Percentiles rank a stretch among this genome's conserved stretches.
Evolutionary conservation across 768 basidiomycete species (phyloP).

Genomic region (Naganishia onofrii): DNA sequence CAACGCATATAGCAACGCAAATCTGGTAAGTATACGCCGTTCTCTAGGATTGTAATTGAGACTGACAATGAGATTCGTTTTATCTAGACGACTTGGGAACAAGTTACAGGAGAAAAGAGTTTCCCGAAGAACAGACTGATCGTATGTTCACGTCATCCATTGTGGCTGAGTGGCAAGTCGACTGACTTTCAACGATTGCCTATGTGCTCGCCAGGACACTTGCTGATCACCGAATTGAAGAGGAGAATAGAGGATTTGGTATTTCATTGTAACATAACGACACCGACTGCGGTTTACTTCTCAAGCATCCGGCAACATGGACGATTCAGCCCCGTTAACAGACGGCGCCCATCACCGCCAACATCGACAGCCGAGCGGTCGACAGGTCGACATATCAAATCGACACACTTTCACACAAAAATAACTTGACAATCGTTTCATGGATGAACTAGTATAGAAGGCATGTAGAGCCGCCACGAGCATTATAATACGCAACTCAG

Average conservation of each 20-base stretch:
- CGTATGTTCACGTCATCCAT: not conserved
- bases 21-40: constrained; percentile 40
- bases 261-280: not conserved
- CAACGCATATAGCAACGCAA: constrained; percentile 51
- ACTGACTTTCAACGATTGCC: not conserved
- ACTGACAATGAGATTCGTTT: not conserved
- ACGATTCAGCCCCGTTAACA: not conserved
- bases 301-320: not conserved
- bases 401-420: too few species aligned
- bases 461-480: not conserved
- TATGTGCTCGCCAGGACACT: not conserved
- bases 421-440: too few species aligned
- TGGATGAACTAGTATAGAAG: not conserved
- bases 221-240: not conserved
- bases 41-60: not conserved
- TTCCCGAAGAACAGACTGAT: constrained; percentile 33
- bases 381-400: too few species aligned
- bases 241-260: not conserved
- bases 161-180: not conserved
- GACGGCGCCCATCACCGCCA: too few species aligned
- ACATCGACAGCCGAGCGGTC: too few species aligned
- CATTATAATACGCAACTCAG: not conserved
- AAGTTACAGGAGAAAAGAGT: constrained; percentile 25
- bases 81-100: constrained; percentile 31
- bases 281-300: not conserved